Percentiles rank a stretch among this genome's conserved stretches.
These are phyloP conservation scores for Capniomyces stellatus DNA, from an alignment of 371 early-diverging fungal species.

Conservation along the genomic window DNA sequence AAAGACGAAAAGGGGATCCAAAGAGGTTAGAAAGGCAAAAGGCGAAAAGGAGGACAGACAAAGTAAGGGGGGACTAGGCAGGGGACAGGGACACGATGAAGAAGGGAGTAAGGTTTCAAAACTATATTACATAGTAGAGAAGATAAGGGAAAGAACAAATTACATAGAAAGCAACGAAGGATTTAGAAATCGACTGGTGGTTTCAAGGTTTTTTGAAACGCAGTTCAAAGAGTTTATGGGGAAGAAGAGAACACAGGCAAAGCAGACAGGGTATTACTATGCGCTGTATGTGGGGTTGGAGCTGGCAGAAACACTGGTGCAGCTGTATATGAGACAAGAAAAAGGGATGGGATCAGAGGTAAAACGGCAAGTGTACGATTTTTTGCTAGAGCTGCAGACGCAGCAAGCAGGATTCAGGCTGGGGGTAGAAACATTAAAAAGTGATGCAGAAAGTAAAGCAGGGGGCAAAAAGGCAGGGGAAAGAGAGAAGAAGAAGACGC, in stretches of 20 bases:
- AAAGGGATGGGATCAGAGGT: not conserved
- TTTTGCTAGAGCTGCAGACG: not conserved
- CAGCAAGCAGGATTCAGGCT: not conserved
- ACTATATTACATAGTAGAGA: not conserved
- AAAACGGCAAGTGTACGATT: not conserved
- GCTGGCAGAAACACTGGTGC: not conserved
- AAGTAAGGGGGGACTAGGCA: too few species aligned
- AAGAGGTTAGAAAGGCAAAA: not conserved
- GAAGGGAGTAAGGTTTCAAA: not conserved
- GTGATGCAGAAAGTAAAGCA: not conserved
- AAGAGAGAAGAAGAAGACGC: too few species aligned
- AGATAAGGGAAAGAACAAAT: not conserved
- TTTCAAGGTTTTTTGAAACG: not conserved
- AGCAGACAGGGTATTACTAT: not conserved
- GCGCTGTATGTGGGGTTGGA: not conserved
- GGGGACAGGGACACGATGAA: too few species aligned
- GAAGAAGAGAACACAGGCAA: not conserved
- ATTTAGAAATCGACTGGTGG: not conserved
- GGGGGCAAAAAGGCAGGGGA: too few species aligned
- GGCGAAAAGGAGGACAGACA: not conserved
- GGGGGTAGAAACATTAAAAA: not conserved
- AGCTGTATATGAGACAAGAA: not conserved
- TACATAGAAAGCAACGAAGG: not conserved
- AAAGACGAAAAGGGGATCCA: not conserved
- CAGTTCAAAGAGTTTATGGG: not conserved